A percentile compares a stretch with the other conserved stretches of the same genome.
These are phyloP conservation scores for Papiliotrema nemorosa DNA, from an alignment of 1,284 basidiomycete species.

Conservation along the genomic window DNA sequence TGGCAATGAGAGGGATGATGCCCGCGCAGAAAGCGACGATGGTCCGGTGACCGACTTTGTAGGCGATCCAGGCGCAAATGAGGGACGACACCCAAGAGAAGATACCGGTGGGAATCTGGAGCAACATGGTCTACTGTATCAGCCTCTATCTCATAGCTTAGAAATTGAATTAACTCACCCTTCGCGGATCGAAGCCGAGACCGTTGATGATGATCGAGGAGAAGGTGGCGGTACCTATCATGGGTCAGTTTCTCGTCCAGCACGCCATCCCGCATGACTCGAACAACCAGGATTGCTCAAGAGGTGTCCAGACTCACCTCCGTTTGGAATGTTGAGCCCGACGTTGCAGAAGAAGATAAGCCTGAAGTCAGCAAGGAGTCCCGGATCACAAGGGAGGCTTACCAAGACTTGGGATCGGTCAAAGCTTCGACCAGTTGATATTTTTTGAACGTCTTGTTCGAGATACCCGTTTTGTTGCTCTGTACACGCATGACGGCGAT, in stretches of 20 bases:
- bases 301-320: slow-evolving; percentile 16
- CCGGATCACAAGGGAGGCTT: too few relatives aligned
- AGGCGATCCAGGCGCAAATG: slow-evolving; percentile 20
- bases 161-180: background rate
- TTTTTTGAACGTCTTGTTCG: slow-evolving; percentile 25
- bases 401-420: slow-evolving; percentile 24
- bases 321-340: slow-evolving; percentile 27
- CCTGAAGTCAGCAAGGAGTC: too few relatives aligned
- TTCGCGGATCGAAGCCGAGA: slow-evolving; percentile 13
- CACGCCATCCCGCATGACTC: too few relatives aligned
- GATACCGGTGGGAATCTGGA: slow-evolving; percentile 37
- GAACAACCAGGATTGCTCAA: too few relatives aligned
- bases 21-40: background rate
- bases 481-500: slow-evolving; percentile 12
- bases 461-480: slow-evolving; percentile 27
- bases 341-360: slow-evolving; percentile 27
- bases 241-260: background rate
- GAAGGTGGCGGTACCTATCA: slow-evolving; percentile 5
- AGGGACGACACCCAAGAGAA: slow-evolving; percentile 31
- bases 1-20: slow-evolving; percentile 14
- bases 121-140: slow-evolving; percentile 18
- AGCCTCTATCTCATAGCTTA: background rate
- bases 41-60: slow-evolving; percentile 9
- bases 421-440: slow-evolving; percentile 29
- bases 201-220: slow-evolving; percentile 18